phyloP scores from a whole-genome alignment of 2,329 filamentous ascomycete species.

The Exophiala lecanii-corni region DNA sequence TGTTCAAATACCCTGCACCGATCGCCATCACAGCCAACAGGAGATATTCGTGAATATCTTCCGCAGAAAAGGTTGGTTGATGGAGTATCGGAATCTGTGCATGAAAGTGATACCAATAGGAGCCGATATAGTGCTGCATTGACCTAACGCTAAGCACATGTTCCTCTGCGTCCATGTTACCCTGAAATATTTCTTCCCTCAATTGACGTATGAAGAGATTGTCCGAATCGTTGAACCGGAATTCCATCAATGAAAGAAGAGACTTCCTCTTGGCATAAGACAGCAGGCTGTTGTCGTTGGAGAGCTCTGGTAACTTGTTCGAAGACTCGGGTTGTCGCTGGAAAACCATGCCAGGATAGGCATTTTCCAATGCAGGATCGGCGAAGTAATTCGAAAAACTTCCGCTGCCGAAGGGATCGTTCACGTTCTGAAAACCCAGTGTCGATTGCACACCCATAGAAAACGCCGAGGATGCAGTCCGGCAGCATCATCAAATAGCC shows the following conservation, averaged over 20 bases:
- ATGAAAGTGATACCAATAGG: conserved; percentile 93
- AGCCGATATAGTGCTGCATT: conserved; percentile 90
- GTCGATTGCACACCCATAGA: conserved; percentile 35
- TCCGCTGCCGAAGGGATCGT: conserved; percentile 40
- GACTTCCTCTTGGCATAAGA: conserved; percentile 83
- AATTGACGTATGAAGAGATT: conserved; percentile 67
- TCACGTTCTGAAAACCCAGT: conserved; percentile 42
- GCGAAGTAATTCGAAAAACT: conserved; percentile 30
- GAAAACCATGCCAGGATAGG: conserved; percentile 44
- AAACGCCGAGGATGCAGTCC: conserved; percentile 52
- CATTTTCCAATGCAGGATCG: conserved; percentile 60
- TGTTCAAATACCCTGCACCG: conserved; percentile 82
- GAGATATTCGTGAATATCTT: conserved; percentile 77
- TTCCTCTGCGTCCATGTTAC: conserved; percentile 60
- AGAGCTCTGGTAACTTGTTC: conserved; percentile 74
- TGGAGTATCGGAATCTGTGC: conserved; percentile 91
- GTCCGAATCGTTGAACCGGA: conserved; percentile 77
- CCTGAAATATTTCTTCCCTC: conserved; percentile 71
- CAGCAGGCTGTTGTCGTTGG: conserved; percentile 69
- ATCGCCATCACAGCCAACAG: conserved; percentile 87
- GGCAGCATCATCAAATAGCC: conserved; percentile 68
- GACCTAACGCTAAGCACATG: conserved; percentile 76
- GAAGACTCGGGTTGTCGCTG: conserved; percentile 81
- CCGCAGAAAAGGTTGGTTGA: conserved; percentile 84
- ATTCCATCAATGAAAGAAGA: conserved; percentile 73